Percentiles rank a stretch among this genome's conserved stretches.
These are phyloP conservation scores for Fonsecaea multimorphosa DNA, from an alignment of 2,329 filamentous ascomycete species.

Conservation along the genomic window DNA sequence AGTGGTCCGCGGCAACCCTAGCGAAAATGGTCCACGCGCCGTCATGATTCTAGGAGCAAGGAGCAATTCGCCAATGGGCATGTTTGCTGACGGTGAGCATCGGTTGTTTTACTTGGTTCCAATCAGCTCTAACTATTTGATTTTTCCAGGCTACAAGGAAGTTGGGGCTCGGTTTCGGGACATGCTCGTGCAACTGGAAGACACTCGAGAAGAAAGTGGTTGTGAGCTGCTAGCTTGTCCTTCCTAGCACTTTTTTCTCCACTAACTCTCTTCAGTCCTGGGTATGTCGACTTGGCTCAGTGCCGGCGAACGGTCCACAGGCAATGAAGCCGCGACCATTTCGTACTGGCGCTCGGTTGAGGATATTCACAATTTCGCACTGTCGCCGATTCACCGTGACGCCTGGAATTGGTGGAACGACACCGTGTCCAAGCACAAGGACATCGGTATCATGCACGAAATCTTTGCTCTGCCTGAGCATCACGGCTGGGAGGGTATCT, in stretches of 20 bases:
- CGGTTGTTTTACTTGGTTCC: too few relatives aligned
- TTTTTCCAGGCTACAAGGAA: conserved; percentile 19
- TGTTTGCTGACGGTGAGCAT: conserved; percentile 45
- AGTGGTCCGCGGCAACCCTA: conserved; percentile 35
- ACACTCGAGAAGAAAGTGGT: conserved; percentile 53
- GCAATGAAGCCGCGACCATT: conserved; percentile 51
- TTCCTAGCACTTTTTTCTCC: not conserved
- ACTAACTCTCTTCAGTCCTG: conserved; percentile 44
- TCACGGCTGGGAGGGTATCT: conserved; percentile 58
- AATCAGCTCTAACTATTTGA: not conserved
- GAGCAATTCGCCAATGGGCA: conserved; percentile 48
- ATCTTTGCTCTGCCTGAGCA: conserved; percentile 55
- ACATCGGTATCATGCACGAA: conserved; percentile 63
- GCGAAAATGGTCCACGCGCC: conserved; percentile 43
- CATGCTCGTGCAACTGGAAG: conserved; percentile 42
- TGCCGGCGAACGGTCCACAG: conserved; percentile 46
- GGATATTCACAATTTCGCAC: conserved; percentile 60
- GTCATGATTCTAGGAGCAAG: conserved; percentile 49
- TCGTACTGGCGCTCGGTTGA: conserved; percentile 61
- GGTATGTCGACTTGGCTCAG: conserved; percentile 51
- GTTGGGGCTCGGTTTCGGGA: conserved; percentile 43
- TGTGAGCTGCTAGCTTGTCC: conserved; percentile 29
- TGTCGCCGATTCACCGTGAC: conserved; percentile 55
- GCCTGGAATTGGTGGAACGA: conserved; percentile 60
- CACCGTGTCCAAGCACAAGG: conserved; percentile 43